Base-by-base conservation (phyloP, 371 early-diverging fungal genomes). In the Ordospora pajunii region DNA sequence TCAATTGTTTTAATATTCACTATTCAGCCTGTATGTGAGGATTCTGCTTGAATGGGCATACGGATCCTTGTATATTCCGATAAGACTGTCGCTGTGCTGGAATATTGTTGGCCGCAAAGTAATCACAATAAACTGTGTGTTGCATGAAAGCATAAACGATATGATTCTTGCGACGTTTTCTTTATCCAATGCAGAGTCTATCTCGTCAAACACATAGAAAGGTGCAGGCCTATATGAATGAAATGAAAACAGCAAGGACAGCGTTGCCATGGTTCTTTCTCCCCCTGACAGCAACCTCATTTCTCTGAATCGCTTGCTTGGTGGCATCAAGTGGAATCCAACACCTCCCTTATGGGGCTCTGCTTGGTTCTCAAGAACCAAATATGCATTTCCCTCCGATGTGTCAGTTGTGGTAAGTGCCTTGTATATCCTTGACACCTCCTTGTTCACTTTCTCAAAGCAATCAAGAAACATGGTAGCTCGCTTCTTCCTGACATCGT, bases 151-250 rank as follows among this genome's bases (percentile, higher is more conserved):
- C 63, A 99, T 88, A 83, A 93, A 97, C 44, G 87, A 87, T 0
- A 93, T 92, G 43, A 99, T 89, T 76, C 89, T 90, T 10, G 89
- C 86, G 5, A 97, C 96, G 82, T 99, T 97, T 65, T 90, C 88
- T 83, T 92, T 92, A 82, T 99, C 99, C 43, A 99, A 86, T 0
- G 98, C 98, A 6, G 96, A 94, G 86, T 99, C 99, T 6, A 99
- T 92, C 85, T 99, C 99, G 83, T 99, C 99, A 75, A 99, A 87
- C 4, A 99, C 92, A 88, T 97, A 96, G 88, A 99, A 97, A 1
- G 97, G 96, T 8, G 97, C 89, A 12, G 95, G 95, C 45, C 89
- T 90, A 85, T 88, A 88, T 83, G 89, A 88, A 82, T 96, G 93
- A 77, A 99, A 89, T 43, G 98, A 95, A 86, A 97, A 93, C 75